A percentile compares a stretch with the other conserved stretches of the same genome.
These are phyloP conservation scores for Oryza longistaminata DNA, from an alignment of 176 grass and related monocot genomes.

Conservation along the genomic window DNA sequence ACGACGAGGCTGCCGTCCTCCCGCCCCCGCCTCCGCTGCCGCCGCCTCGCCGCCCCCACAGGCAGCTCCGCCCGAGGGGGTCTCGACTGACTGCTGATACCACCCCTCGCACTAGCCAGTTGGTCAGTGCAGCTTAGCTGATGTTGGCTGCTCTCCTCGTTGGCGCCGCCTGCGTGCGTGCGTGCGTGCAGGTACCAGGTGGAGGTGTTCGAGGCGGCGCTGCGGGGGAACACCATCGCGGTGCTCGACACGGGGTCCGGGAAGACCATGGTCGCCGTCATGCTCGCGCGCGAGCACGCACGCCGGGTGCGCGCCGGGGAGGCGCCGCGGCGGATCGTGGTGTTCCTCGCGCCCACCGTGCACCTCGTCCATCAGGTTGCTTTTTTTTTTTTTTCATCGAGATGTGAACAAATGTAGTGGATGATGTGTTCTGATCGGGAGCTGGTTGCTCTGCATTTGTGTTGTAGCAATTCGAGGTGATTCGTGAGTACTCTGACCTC, in stretches of 20 bases:
- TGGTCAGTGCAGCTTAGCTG: background rate
- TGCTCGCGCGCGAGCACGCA: constrained; percentile 56
- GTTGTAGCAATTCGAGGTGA: constrained; percentile 54
- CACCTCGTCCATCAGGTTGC: constrained; percentile 53
- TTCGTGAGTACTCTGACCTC: constrained; percentile 48
- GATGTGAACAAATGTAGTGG: background rate
- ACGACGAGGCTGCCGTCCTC: constrained; percentile 23
- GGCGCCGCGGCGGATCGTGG: constrained; percentile 36
- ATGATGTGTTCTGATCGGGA: background rate
- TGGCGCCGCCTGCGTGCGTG: background rate
- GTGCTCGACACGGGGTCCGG: constrained; percentile 62
- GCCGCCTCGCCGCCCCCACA: constrained; percentile 49
- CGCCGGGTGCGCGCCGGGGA: constrained; percentile 33
- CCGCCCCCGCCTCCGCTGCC: constrained; percentile 29
- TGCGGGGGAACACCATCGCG: constrained; percentile 65
- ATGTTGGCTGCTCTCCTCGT: background rate
- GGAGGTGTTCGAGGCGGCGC: constrained; percentile 56
- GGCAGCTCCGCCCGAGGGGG: constrained; percentile 52
- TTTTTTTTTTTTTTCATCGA: no score
- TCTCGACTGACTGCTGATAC: background rate
- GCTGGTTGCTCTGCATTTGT: background rate
- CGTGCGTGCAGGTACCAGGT: constrained; percentile 52
- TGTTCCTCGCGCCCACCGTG: constrained; percentile 68
- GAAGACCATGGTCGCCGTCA: constrained; percentile 66
- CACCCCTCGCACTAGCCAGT: no score